Conservation (phyloP, 495 filamentous ascomycete species). For the Evansstolkia leycettana region DNA sequence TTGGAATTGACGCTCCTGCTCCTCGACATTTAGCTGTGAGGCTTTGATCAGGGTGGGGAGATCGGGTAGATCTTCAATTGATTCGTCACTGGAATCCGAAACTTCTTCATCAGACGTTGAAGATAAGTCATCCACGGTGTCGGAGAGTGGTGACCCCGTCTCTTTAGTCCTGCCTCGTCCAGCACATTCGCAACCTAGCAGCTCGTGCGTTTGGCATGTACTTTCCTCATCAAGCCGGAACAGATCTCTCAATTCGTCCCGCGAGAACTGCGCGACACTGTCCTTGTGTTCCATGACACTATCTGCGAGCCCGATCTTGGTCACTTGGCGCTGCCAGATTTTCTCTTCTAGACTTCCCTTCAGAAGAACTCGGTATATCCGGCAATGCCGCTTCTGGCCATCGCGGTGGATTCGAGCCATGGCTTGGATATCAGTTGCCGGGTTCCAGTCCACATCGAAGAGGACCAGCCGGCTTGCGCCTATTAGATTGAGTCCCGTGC, state of each 20-base stretch:
- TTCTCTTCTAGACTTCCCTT: conserved; percentile 71
- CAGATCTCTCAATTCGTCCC: conserved; percentile 57
- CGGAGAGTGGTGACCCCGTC: too few species aligned
- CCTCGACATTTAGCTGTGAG: conserved; percentile 49
- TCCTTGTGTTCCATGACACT: conserved; percentile 55
- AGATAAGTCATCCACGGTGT: background rate
- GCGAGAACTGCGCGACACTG: conserved; percentile 46
- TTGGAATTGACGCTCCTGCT: conserved; percentile 40
- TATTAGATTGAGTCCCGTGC: conserved; percentile 65
- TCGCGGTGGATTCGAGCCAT: conserved; percentile 78
- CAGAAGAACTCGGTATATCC: conserved; percentile 64
- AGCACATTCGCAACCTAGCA: conserved; percentile 56
- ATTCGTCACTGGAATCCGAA: conserved; percentile 20
- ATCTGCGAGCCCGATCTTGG: conserved; percentile 60
- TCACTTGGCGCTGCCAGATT: conserved; percentile 73
- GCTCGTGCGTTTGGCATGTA: conserved; percentile 52
- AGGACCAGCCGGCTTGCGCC: conserved; percentile 65
- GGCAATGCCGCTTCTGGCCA: conserved; percentile 58
- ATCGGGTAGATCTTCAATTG: conserved; percentile 27
- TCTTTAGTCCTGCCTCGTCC: conserved; percentile 34
- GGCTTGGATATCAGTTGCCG: conserved; percentile 69
- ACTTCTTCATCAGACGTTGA: conserved; percentile 8
- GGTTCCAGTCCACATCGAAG: conserved; percentile 80
- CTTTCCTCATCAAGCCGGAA: conserved; percentile 54
- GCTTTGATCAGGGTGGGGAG: conserved; percentile 38